Evolutionary conservation across 192 early-diverging fungal species (phyloP).

Genomic region (Rhizophagus clarus): DNA sequence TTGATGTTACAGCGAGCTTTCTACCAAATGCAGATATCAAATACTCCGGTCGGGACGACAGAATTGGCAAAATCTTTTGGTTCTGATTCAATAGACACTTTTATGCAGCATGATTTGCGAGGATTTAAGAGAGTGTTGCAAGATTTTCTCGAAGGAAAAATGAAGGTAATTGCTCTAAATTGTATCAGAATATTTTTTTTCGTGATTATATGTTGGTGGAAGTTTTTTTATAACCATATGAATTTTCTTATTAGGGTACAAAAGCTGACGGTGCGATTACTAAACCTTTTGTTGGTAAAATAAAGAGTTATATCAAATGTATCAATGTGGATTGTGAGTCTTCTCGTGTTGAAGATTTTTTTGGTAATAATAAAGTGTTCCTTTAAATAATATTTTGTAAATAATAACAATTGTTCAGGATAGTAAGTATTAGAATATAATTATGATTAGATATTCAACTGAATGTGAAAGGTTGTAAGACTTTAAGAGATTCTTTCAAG

Average conservation of each 20-base stretch:
- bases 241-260: conserved; percentile 65
- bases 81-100: conserved; percentile 93
- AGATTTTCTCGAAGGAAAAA: conserved; percentile 95
- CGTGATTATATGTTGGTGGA: not conserved
- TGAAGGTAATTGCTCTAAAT: conserved; percentile 70
- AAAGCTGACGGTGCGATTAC: conserved; percentile 89
- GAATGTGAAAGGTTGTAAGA: conserved; percentile 93
- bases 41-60: conserved; percentile 81
- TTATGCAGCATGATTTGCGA: conserved; percentile 98
- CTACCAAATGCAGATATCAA: conserved; percentile 80
- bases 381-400: conserved; percentile 44
- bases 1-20: conserved; percentile 94
- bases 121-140: conserved; percentile 97
- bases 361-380: conserved; percentile 84
- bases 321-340: conserved; percentile 95
- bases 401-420: not conserved
- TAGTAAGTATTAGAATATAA: not conserved
- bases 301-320: conserved; percentile 97
- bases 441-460: conserved; percentile 84
- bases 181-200: not conserved
- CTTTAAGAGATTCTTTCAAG: conserved; percentile 84
- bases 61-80: conserved; percentile 98
- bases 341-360: conserved; percentile 91
- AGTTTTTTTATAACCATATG: conserved; percentile 24
- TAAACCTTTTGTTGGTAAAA: conserved; percentile 92